A percentile compares a stretch with the other conserved stretches of the same genome.
Evolutionary conservation across 192 early-diverging fungal genomes (phyloP).

Genomic region (Dispira simplex): DNA sequence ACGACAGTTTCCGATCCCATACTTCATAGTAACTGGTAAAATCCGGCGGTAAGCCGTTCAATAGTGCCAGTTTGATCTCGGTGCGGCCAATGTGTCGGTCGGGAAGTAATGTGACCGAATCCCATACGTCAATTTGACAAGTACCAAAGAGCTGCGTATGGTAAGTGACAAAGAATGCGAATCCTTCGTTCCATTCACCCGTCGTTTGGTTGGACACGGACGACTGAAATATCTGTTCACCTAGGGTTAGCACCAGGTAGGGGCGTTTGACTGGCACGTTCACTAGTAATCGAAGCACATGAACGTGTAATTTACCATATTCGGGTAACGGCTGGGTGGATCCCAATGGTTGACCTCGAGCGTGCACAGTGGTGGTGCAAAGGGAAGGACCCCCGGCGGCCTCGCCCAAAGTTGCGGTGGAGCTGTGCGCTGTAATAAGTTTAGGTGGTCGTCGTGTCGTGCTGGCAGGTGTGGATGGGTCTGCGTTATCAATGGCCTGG

Average conservation of each 20-base stretch:
- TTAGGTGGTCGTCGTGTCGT: too few species aligned
- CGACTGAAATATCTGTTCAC: conserved; percentile 48
- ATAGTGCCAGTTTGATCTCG: conserved; percentile 40
- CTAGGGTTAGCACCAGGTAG: conserved; percentile 45
- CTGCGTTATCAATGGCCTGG: too few species aligned
- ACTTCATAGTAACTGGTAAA: conserved; percentile 62
- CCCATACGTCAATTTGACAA: conserved; percentile 50
- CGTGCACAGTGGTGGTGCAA: neutral
- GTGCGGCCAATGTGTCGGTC: conserved; percentile 50
- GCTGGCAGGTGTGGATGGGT: too few species aligned
- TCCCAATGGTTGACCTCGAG: neutral
- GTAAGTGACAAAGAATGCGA: conserved; percentile 48
- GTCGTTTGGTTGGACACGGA: conserved; percentile 34
- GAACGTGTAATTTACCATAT: conserved; percentile 34
- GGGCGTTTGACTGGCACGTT: conserved; percentile 38
- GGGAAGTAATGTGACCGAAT: conserved; percentile 37
- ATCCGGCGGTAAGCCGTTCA: conserved; percentile 46
- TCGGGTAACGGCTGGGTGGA: neutral
- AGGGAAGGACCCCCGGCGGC: too few species aligned
- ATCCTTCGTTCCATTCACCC: conserved; percentile 55
- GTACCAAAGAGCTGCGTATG: conserved; percentile 64
- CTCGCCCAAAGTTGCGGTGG: too few species aligned
- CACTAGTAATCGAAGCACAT: conserved; percentile 36
- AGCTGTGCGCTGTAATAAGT: too few species aligned
- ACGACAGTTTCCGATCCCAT: conserved; percentile 51